These are phyloP conservation scores for Punica granatum DNA, from an alignment of 345 rosid genomes.

Conservation along the genomic window DNA sequence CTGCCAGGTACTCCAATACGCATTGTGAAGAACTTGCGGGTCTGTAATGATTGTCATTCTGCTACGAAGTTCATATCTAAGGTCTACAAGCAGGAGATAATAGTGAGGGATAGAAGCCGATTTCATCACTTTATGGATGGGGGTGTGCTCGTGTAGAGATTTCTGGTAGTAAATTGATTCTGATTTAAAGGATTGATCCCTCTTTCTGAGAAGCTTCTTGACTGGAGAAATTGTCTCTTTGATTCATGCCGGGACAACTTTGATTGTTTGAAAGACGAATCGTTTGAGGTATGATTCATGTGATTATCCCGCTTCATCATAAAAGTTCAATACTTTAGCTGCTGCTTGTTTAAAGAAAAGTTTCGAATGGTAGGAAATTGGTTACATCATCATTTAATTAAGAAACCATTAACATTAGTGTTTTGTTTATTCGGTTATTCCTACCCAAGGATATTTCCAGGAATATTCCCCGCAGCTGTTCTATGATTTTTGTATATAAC, in stretches of 20 bases:
- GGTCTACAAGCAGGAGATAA: conserved; percentile 36
- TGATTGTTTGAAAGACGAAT: not conserved
- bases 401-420: not conserved
- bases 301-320: not conserved
- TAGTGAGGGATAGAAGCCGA: conserved; percentile 38
- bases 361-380: not conserved
- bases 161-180: conserved; percentile 30
- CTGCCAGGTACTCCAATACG: conserved; percentile 37
- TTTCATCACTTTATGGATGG: conserved; percentile 58
- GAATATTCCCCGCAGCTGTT: not conserved
- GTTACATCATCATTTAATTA: not conserved
- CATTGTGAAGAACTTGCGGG: conserved; percentile 47
- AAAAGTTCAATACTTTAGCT: not conserved
- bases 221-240: not conserved
- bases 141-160: conserved; percentile 47
- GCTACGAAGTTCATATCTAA: conserved; percentile 38
- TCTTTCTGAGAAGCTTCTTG: not conserved
- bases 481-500: not conserved
- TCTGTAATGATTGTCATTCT: conserved; percentile 56
- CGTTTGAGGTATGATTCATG: not conserved
- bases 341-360: not conserved
- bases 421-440: not conserved
- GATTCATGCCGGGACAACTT: not conserved
- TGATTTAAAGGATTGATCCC: not conserved
- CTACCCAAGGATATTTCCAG: not conserved